These are phyloP conservation scores for Phellopilus nigrolimitatus DNA, from an alignment of 1,284 basidiomycete species.

Conservation along the genomic window DNA sequence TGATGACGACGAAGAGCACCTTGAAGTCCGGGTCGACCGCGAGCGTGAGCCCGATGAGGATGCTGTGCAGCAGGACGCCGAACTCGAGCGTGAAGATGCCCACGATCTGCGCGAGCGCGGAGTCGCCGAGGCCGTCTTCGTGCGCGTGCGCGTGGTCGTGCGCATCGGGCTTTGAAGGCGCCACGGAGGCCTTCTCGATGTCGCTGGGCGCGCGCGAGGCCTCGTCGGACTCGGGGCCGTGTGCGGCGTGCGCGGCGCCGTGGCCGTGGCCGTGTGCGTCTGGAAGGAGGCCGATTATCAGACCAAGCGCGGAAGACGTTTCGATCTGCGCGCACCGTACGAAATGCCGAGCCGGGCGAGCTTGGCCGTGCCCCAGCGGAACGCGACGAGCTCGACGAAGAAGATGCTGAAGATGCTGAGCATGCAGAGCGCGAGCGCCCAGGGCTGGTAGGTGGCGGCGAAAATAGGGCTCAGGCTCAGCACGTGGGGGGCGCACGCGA, in stretches of 20 bases:
- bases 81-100: conserved; percentile 88
- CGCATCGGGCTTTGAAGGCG: too few species aligned
- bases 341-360: conserved; percentile 48
- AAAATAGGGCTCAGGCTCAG: conserved; percentile 1
- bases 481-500: conserved; percentile 6
- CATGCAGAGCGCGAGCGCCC: conserved; percentile 77
- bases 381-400: conserved; percentile 80
- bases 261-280: conserved; percentile 64
- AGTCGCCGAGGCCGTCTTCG: conserved; percentile 32
- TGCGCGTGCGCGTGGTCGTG: conserved; percentile 19
- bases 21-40: conserved; percentile 82
- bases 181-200: conserved; percentile 22
- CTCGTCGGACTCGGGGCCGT: conserved; percentile 63
- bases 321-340: conserved; percentile 42
- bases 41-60: conserved; percentile 92
- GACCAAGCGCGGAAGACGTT: conserved; percentile 4
- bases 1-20: conserved; percentile 83
- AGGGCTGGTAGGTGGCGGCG: conserved; percentile 46
- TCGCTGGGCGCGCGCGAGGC: conserved; percentile 18
- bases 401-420: conserved; percentile 81
- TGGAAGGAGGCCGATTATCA: conserved; percentile 24
- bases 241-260: conserved; percentile 59
- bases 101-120: conserved; percentile 70
- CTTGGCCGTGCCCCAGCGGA: conserved; percentile 71
- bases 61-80: conserved; percentile 86